Conservation (phyloP, 148 eudicot genomes). For the Spergularia bocconei region DNA sequence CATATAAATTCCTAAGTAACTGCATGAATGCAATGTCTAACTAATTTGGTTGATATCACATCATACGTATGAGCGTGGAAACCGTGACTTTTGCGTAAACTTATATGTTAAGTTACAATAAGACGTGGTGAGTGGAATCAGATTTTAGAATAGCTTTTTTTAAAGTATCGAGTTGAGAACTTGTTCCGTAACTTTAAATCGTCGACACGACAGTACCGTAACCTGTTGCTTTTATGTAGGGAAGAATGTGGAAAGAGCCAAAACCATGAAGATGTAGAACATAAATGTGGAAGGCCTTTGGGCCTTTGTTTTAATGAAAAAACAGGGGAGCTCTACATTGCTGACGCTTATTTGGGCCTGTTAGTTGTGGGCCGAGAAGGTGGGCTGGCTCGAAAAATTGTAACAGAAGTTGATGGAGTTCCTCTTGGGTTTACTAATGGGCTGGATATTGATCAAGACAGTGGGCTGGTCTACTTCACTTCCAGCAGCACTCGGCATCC, state of each 20-base stretch:
- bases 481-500: constrained; percentile 61
- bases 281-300: constrained; percentile 75
- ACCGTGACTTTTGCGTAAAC: no score
- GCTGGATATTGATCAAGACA: constrained; percentile 58
- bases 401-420: constrained; percentile 41
- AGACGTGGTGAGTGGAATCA: no score
- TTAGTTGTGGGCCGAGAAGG: constrained; percentile 70
- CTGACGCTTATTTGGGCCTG: constrained; percentile 86
- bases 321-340: constrained; percentile 70
- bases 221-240: constrained; percentile 22
- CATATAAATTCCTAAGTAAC: not conserved
- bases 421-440: constrained; percentile 60
- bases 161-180: no score
- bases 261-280: constrained; percentile 50
- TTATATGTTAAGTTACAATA: no score
- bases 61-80: no score
- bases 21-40: constrained; percentile 11
- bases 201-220: no score
- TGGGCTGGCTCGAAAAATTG: constrained; percentile 55
- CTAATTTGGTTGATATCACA: constrained; percentile 2
- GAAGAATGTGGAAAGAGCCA: constrained; percentile 33
- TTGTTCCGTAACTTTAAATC: no score
- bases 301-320: constrained; percentile 57
- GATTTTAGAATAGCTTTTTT: no score
- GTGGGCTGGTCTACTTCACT: constrained; percentile 65